phyloP scores from a whole-genome alignment of 2,329 filamentous ascomycete species.

The Aspergillus pseudoglaucus region DNA sequence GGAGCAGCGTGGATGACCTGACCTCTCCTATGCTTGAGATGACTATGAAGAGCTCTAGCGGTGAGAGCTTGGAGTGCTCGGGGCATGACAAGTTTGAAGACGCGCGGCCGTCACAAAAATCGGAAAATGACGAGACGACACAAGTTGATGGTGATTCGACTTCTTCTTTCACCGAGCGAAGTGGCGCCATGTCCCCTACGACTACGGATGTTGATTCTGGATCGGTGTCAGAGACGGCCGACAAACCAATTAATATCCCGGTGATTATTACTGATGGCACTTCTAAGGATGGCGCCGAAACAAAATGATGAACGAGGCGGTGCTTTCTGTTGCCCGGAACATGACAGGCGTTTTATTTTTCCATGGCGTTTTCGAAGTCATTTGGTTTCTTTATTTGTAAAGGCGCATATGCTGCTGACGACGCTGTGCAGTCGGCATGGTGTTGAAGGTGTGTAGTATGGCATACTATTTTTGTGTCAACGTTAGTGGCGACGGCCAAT shows the following conservation, averaged over 20 bases:
- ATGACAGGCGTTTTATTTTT: too few species aligned
- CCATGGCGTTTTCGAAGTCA: not conserved
- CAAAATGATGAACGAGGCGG: not conserved
- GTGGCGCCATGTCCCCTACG: not conserved
- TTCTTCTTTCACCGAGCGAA: not conserved
- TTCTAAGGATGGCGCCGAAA: not conserved
- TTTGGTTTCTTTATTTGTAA: not conserved
- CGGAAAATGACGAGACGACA: not conserved
- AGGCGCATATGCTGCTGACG: not conserved
- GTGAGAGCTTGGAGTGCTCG: constrained; percentile 18
- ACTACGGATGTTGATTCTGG: not conserved
- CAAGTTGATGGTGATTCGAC: not conserved
- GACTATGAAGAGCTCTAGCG: constrained; percentile 15
- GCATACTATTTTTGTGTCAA: too few species aligned
- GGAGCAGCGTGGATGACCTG: constrained; percentile 24
- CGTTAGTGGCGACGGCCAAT: too few species aligned
- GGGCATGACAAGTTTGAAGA: constrained; percentile 16
- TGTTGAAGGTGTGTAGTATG: too few species aligned
- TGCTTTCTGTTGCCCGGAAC: too few species aligned
- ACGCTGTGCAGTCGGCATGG: too few species aligned
- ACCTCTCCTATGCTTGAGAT: constrained; percentile 19
- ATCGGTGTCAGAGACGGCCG: not conserved
- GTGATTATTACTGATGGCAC: not conserved
- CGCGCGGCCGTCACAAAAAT: constrained; percentile 4
- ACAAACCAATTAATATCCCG: not conserved